Conservation (phyloP, 768 basidiomycete species). For the Chalciporus sphaerocephalus region DNA sequence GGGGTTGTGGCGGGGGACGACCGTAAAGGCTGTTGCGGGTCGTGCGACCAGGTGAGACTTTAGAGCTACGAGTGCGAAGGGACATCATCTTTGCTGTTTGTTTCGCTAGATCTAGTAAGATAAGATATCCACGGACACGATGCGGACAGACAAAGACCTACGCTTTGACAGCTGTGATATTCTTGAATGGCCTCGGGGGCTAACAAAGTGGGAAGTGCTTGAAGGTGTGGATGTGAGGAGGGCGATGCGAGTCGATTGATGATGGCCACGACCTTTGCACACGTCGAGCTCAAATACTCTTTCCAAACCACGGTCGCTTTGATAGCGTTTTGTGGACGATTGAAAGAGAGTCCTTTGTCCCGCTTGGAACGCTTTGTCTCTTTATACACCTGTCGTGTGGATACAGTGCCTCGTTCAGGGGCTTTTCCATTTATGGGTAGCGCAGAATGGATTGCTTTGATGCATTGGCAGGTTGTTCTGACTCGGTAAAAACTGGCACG, state of each 20-base stretch:
- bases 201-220: not conserved
- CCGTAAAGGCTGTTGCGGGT: not conserved
- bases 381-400: not conserved
- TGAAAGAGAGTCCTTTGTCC: not conserved
- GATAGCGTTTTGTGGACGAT: not conserved
- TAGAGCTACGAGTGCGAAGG: not conserved
- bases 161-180: not conserved
- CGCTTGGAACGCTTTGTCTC: not conserved
- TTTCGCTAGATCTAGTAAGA: not conserved
- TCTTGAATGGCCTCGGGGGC: not conserved
- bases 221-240: not conserved
- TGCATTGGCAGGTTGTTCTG: not conserved
- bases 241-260: not conserved
- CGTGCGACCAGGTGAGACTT: not conserved
- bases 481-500: too few species aligned
- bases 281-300: not conserved
- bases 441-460: not conserved
- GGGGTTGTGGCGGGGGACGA: not conserved
- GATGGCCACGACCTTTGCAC: not conserved
- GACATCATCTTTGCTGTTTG: not conserved
- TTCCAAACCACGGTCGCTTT: not conserved
- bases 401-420: not conserved
- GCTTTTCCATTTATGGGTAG: not conserved
- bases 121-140: not conserved
- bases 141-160: not conserved